Conservation (phyloP, 305 asterid species). For the Fraxinus angustifolia region DNA sequence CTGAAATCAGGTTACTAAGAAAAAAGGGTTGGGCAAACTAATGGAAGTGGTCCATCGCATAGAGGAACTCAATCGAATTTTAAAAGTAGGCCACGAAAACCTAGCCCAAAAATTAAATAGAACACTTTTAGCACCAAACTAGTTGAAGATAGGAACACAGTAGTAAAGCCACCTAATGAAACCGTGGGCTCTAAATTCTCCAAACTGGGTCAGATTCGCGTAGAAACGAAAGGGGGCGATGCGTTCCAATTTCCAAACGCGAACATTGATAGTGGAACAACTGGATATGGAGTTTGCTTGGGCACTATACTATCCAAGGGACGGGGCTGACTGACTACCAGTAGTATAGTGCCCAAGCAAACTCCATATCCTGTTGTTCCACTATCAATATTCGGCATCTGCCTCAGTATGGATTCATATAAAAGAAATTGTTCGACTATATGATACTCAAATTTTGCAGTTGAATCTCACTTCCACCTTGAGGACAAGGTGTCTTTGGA, state of each 20-base stretch:
- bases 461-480: background rate
- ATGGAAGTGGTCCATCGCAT: background rate
- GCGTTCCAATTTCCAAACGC: background rate
- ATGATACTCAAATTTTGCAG: background rate
- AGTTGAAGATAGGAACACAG: background rate
- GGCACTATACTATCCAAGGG: background rate
- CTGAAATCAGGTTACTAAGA: background rate
- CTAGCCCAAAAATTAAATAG: background rate
- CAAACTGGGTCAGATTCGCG: background rate
- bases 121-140: background rate
- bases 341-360: no score
- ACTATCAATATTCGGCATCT: no score
- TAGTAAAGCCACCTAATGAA: background rate
- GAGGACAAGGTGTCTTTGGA: background rate
- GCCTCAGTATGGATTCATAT: background rate
- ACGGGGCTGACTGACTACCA: no score
- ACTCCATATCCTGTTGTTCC: no score
- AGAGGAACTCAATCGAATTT: background rate
- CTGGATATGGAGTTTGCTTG: background rate
- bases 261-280: background rate
- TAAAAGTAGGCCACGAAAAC: background rate
- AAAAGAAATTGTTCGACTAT: background rate
- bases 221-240: background rate
- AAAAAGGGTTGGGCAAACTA: background rate
- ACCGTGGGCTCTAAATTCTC: background rate